A percentile compares a stretch with the other conserved stretches of the same genome.
Conservation (phyloP, 1,284 basidiomycete genomes). For the Ustilago hordei region DNA sequence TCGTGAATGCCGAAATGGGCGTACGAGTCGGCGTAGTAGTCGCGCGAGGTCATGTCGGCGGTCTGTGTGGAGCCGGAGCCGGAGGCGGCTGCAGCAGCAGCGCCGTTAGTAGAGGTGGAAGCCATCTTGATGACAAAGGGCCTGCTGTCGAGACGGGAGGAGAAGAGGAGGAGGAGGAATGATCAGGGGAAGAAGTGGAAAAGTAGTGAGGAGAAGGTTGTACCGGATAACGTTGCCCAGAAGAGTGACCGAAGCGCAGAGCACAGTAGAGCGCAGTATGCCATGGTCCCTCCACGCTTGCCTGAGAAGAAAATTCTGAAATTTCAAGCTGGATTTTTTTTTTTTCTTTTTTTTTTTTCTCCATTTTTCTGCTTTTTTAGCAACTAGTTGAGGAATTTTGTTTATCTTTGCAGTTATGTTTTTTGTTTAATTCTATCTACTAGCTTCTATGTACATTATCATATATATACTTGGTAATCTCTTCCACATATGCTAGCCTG, state of each 20-base stretch:
- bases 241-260: conserved; percentile 7
- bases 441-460: no score
- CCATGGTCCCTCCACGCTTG: no score
- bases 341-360: background rate
- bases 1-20: conserved; percentile 70
- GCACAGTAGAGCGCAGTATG: no score
- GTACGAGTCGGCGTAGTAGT: conserved; percentile 69
- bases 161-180: background rate
- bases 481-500: no score
- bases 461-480: no score
- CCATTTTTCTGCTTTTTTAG: background rate
- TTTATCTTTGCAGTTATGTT: no score
- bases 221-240: background rate
- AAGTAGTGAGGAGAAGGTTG: conserved; percentile 1
- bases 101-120: conserved; percentile 50
- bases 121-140: conserved; percentile 36
- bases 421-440: no score
- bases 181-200: background rate
- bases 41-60: conserved; percentile 63
- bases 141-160: background rate
- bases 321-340: background rate
- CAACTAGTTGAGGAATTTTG: no score
- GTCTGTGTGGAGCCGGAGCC: conserved; percentile 38
- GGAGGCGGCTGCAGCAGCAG: conserved; percentile 28
- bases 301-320: conserved; percentile 11